Evolutionary conservation across 1,284 basidiomycete species (phyloP).

Genomic region (Cryptococcus amylolentus): DNA sequence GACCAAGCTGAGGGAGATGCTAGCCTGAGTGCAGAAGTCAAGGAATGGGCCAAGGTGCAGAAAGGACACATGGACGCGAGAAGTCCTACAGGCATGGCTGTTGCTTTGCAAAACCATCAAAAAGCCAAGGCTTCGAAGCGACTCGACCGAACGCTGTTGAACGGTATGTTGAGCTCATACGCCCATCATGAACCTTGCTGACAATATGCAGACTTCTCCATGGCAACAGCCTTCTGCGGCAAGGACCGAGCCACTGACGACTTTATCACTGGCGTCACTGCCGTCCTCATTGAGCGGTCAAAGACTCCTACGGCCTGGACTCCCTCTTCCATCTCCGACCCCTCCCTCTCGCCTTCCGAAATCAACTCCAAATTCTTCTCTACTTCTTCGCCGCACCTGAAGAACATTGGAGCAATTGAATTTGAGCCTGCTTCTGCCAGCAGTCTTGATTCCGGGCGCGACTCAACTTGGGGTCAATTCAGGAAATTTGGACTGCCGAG

Average conservation of each 20-base stretch:
- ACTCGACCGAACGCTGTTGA: constrained; percentile 67
- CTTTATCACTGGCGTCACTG: constrained; percentile 73
- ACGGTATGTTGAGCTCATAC: constrained; percentile 60
- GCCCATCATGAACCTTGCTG: not conserved
- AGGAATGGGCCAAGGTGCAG: constrained; percentile 71
- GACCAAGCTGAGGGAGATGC: constrained; percentile 44
- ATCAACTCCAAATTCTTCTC: constrained; percentile 49
- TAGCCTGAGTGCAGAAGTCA: constrained; percentile 54
- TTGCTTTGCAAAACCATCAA: constrained; percentile 73
- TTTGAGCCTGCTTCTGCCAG: constrained; percentile 24
- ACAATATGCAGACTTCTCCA: constrained; percentile 27
- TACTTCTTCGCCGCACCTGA: constrained; percentile 58
- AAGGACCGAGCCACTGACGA: constrained; percentile 65
- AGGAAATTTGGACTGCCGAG: constrained; percentile 45
- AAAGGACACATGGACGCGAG: constrained; percentile 62
- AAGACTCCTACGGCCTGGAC: constrained; percentile 41
- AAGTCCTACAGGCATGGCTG: constrained; percentile 85
- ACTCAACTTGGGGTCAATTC: constrained; percentile 48
- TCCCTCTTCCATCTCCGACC: constrained; percentile 60
- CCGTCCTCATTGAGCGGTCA: constrained; percentile 66
- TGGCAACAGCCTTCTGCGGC: constrained; percentile 36
- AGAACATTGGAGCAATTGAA: constrained; percentile 55
- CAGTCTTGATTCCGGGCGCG: constrained; percentile 21
- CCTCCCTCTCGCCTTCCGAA: constrained; percentile 53
- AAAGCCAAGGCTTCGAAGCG: constrained; percentile 60